A percentile compares a stretch with the other conserved stretches of the same genome.
These are phyloP conservation scores for Gamsiella multidivaricata DNA, from an alignment of 192 early-diverging fungal genomes.

Conservation along the genomic window DNA sequence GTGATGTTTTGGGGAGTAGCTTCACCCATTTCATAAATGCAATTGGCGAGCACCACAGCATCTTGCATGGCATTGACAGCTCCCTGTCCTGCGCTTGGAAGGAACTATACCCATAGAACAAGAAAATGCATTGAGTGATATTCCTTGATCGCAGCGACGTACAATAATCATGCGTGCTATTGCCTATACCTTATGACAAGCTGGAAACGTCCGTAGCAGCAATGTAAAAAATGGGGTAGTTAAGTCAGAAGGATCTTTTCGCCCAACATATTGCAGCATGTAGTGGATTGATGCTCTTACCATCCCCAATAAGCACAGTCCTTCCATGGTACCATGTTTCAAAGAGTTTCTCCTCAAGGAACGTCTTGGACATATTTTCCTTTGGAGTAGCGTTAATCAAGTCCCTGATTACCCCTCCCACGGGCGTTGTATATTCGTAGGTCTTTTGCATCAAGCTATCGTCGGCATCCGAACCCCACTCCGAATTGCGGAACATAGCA, in stretches of 20 bases:
- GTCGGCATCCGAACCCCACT: constrained; percentile 25
- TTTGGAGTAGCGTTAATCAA: constrained; percentile 23
- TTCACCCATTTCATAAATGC: constrained; percentile 16
- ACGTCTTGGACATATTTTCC: constrained; percentile 12
- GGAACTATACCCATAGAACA: background rate
- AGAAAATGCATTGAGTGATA: background rate
- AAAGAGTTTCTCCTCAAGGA: no score
- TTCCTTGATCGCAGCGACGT: background rate
- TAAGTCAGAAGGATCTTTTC: background rate
- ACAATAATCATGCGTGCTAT: background rate
- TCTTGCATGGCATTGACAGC: constrained; percentile 32
- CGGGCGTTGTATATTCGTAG: background rate
- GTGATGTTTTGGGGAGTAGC: background rate
- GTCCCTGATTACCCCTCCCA: constrained; percentile 12
- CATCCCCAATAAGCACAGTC: constrained; percentile 25
- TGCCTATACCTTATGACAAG: constrained; percentile 16
- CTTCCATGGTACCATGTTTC: constrained; percentile 29
- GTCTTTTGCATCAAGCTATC: background rate
- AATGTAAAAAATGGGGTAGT: background rate
- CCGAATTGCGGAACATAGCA: constrained; percentile 14
- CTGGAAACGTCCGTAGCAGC: no score
- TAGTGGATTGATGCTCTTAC: background rate
- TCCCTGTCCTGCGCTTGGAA: constrained; percentile 23
- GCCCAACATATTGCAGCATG: background rate
- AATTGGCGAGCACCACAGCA: constrained; percentile 28